Conservation (phyloP, 208 protist species). For the Leishmania aethiopica region DNA sequence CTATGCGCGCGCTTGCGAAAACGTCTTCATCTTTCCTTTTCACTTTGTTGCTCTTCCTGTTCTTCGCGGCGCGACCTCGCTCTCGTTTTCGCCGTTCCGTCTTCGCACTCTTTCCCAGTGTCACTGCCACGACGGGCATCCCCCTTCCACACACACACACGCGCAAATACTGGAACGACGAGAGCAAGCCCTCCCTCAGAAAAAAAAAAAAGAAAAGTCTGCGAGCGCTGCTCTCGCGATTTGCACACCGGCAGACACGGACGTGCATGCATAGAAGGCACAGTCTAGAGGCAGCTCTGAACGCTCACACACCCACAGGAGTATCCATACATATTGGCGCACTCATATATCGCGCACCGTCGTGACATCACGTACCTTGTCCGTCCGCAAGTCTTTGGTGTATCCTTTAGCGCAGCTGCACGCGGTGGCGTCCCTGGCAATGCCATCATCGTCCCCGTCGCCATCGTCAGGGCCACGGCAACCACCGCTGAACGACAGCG, state of each 20-base stretch:
- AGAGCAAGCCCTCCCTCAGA: neutral
- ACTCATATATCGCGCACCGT: neutral
- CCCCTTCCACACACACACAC: neutral
- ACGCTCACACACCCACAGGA: neutral
- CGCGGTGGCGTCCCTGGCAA: neutral
- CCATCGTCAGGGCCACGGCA: neutral
- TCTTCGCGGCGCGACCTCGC: neutral
- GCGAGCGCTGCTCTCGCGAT: neutral
- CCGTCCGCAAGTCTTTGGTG: neutral
- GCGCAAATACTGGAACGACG: neutral
- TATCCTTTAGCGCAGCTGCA: neutral
- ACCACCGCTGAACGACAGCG: neutral
- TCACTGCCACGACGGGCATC: neutral
- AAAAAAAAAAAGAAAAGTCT: neutral
- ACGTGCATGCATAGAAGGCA: neutral
- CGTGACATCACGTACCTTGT: neutral
- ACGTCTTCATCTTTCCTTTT: neutral
- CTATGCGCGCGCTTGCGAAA: neutral
- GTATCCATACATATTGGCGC: neutral
- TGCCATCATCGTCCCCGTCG: neutral
- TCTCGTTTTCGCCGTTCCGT: neutral
- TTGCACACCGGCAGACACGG: neutral
- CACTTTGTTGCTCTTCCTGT: neutral
- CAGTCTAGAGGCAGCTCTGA: neutral
- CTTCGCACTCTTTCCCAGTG: neutral